phyloP scores from a whole-genome alignment of 116 monocot species.

The Zostera marina region DNA sequence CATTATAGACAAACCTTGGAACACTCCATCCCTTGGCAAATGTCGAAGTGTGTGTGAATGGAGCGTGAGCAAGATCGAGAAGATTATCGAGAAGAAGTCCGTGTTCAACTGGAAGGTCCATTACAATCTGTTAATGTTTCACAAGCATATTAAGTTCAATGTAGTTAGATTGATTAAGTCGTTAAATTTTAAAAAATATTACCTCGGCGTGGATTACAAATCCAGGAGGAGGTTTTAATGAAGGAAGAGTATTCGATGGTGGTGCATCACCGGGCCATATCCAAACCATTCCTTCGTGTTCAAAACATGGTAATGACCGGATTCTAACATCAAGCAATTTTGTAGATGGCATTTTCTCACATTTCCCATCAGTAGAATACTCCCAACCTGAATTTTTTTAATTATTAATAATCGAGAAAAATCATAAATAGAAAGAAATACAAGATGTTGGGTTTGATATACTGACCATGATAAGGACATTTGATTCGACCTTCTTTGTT shows the following conservation, averaged over 20 bases:
- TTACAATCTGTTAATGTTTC: conserved; percentile 57
- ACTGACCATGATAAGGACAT: conserved; percentile 93
- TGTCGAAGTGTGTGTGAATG: conserved; percentile 92
- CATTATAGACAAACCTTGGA: conserved; percentile 41
- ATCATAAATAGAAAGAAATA: not conserved
- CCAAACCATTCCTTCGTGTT: conserved; percentile 87
- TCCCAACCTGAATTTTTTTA: conserved; percentile 73
- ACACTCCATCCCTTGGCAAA: conserved; percentile 98
- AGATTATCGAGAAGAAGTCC: conserved; percentile 96
- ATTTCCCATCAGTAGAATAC: conserved; percentile 88
- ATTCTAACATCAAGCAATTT: conserved; percentile 49
- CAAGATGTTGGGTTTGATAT: not conserved
- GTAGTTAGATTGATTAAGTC: no score
- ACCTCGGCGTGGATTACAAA: conserved; percentile 91
- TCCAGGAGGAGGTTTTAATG: conserved; percentile 68
- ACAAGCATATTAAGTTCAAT: conserved; percentile 1
- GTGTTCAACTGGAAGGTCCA: conserved; percentile 94
- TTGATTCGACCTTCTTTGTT: conserved; percentile 67
- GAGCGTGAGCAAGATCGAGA: conserved; percentile 93
- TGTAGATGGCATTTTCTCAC: conserved; percentile 97
- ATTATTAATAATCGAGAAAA: not conserved
- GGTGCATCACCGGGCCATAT: conserved; percentile 87
- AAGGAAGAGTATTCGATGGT: conserved; percentile 56
- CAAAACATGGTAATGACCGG: conserved; percentile 77
- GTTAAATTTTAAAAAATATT: not conserved